phyloP scores from a whole-genome alignment of 768 basidiomycete genomes.

The Phlebiopsis flavidoalba region DNA sequence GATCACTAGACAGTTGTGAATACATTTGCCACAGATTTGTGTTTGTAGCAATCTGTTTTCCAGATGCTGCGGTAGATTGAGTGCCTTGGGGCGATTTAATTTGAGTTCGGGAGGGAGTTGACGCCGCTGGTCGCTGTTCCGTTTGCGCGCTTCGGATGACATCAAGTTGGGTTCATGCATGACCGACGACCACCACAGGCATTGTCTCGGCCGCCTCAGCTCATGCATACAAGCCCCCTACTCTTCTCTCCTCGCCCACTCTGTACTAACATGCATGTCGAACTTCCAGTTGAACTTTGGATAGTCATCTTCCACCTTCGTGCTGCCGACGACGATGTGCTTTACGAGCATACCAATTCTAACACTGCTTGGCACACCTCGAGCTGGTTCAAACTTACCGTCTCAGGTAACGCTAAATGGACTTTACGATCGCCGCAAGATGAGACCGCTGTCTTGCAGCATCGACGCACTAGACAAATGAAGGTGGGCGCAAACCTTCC shows the following conservation, averaged over 20 bases:
- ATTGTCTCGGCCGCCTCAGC: background rate
- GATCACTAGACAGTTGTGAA: slow-evolving; percentile 22
- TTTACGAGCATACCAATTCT: slow-evolving; percentile 51
- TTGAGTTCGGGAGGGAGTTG: background rate
- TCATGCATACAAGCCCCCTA: background rate
- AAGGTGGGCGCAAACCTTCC: slow-evolving; percentile 41
- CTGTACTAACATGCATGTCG: slow-evolving; percentile 14
- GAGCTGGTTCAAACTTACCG: slow-evolving; percentile 53
- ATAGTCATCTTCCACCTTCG: slow-evolving; percentile 63
- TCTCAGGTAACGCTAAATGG: slow-evolving; percentile 40
- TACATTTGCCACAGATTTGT: too few relatives aligned
- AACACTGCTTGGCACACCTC: slow-evolving; percentile 61
- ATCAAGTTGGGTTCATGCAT: background rate
- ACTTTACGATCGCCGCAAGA: slow-evolving; percentile 55
- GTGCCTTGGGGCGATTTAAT: background rate
- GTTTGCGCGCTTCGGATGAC: slow-evolving; percentile 2
- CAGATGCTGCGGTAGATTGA: background rate
- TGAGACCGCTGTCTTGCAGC: slow-evolving; percentile 51
- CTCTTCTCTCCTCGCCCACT: background rate
- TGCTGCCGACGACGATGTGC: slow-evolving; percentile 67
- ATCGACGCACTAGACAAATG: slow-evolving; percentile 58
- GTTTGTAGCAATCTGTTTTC: too few relatives aligned
- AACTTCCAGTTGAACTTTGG: slow-evolving; percentile 68
- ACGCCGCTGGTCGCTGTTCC: background rate
- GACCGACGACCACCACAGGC: background rate